Conservation (phyloP, 768 basidiomycete genomes). For the Boletus sp. region DNA sequence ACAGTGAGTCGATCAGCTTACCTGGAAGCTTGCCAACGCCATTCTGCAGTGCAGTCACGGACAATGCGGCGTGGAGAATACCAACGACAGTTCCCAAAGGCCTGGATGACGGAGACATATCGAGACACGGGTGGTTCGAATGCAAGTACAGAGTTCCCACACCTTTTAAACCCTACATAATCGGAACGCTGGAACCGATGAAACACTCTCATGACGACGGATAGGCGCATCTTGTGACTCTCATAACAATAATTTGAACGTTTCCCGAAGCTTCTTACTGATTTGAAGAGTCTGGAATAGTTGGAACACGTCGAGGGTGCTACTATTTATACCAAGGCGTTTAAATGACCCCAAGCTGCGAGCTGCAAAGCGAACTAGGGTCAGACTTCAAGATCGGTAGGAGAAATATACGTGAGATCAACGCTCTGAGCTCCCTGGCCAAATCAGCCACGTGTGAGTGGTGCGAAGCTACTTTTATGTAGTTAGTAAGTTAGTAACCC, state of each 20-base stretch:
- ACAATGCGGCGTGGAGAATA: conserved; percentile 12
- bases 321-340: no score
- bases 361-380: no score
- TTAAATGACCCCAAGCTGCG: no score
- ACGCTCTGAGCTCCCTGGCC: no score
- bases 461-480: no score
- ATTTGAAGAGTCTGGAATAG: no score
- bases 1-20: conserved; percentile 4
- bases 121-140: not conserved
- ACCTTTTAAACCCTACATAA: conserved; percentile 13
- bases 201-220: not conserved
- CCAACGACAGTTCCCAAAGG: conserved; percentile 3
- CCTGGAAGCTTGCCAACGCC: conserved; percentile 34
- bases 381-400: no score
- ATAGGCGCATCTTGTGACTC: conserved; percentile 2
- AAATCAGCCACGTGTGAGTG: no score
- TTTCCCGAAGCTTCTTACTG: conserved; percentile 1
- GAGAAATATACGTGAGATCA: no score
- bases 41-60: conserved; percentile 23
- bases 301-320: no score
- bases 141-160: not conserved
- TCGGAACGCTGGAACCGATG: conserved; percentile 2
- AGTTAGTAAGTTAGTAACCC: no score
- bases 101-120: conserved; percentile 14
- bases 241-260: not conserved